Evolutionary conservation across 306 rosid species (phyloP).

Genomic region (Vigna trinervia): DNA sequence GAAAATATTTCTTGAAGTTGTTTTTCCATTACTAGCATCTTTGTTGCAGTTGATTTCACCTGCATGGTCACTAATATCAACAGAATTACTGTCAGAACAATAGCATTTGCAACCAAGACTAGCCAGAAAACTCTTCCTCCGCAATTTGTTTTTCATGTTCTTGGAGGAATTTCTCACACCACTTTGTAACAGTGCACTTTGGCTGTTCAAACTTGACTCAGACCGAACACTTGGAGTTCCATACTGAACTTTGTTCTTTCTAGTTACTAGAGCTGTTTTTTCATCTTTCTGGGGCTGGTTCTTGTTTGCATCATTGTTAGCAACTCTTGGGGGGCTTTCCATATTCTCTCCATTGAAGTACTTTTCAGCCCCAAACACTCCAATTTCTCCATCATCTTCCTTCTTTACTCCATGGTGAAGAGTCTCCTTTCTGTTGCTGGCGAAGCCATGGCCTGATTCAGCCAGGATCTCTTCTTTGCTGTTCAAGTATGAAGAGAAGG

Average conservation of each 20-base stretch:
- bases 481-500: conserved; percentile 65
- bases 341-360: conserved; percentile 84
- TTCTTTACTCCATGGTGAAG: conserved; percentile 45
- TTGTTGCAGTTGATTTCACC: conserved; percentile 70
- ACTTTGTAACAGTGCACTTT: conserved; percentile 56
- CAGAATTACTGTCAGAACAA: conserved; percentile 74
- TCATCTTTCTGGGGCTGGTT: conserved; percentile 40
- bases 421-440: conserved; percentile 43
- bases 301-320: conserved; percentile 47
- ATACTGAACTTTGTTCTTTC: conserved; percentile 44
- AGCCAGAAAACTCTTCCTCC: conserved; percentile 60
- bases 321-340: conserved; percentile 48
- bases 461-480: conserved; percentile 43
- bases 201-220: conserved; percentile 90
- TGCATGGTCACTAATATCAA: conserved; percentile 55
- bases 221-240: conserved; percentile 78
- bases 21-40: conserved; percentile 41
- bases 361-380: conserved; percentile 84
- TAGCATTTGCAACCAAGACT: conserved; percentile 71
- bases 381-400: conserved; percentile 83
- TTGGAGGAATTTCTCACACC: conserved; percentile 47
- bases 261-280: conserved; percentile 26
- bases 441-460: conserved; percentile 48
- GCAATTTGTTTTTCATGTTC: conserved; percentile 37
- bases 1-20: conserved; percentile 41